phyloP scores from a whole-genome alignment of 2,329 filamentous ascomycete species.

The Westerdykella aurantiaca region DNA sequence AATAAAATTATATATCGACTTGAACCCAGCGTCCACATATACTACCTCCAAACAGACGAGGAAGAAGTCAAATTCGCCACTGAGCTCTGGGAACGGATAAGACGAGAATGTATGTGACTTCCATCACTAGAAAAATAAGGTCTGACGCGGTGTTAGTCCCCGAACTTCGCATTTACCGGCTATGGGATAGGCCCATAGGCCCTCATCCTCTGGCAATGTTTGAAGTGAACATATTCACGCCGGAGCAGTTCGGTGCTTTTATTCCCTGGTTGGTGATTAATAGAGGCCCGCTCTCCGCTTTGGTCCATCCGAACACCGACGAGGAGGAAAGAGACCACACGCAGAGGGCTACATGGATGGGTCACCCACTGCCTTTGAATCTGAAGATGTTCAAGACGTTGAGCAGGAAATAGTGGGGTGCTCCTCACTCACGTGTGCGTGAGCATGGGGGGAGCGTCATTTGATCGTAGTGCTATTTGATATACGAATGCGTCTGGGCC shows the following conservation, averaged over 20 bases:
- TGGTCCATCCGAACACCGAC: constrained; percentile 80
- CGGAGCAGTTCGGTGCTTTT: constrained; percentile 83
- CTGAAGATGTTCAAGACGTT: constrained; percentile 44
- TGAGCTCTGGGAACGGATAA: constrained; percentile 70
- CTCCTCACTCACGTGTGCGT: background rate
- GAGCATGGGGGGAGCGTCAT: too few species aligned
- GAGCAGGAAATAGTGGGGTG: constrained; percentile 2
- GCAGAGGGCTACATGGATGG: constrained; percentile 68
- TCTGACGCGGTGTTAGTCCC: constrained; percentile 53
- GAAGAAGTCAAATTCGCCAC: constrained; percentile 61
- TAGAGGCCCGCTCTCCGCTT: constrained; percentile 69
- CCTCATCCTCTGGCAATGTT: constrained; percentile 86
- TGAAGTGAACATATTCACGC: constrained; percentile 82
- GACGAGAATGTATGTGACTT: constrained; percentile 62
- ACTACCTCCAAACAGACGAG: constrained; percentile 61
- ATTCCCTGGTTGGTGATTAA: constrained; percentile 79
- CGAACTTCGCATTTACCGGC: constrained; percentile 71
- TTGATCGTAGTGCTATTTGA: too few species aligned
- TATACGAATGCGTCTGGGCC: too few species aligned
- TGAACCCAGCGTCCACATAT: constrained; percentile 60
- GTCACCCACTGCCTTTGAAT: constrained; percentile 59
- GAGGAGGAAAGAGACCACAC: constrained; percentile 59
- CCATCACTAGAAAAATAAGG: background rate
- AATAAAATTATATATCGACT: background rate
- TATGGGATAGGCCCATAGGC: constrained; percentile 73